Percentiles rank a stretch among this genome's conserved stretches.
phyloP scores from a whole-genome alignment of 2,329 filamentous ascomycete species.

The Venturia carpophila region DNA sequence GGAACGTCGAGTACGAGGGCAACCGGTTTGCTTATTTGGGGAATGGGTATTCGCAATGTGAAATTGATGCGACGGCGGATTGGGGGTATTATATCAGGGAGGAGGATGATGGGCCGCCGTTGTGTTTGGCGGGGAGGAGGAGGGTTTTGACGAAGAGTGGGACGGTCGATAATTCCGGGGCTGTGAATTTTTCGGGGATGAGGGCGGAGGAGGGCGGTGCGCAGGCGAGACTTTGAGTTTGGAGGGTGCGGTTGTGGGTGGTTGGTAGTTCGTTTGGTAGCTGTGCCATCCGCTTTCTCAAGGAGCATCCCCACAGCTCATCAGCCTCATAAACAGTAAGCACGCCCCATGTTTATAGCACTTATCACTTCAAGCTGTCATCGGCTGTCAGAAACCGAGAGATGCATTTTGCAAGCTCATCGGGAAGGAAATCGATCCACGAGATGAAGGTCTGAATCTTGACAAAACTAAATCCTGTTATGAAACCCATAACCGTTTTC shows the following conservation, averaged over 20 bases:
- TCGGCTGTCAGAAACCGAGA: too few species aligned
- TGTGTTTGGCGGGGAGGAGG: slow-evolving; percentile 25
- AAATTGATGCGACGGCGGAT: slow-evolving; percentile 30
- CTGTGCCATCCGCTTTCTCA: background rate
- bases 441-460: too few species aligned
- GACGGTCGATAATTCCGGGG: slow-evolving; percentile 21
- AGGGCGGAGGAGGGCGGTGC: background rate
- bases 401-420: too few species aligned
- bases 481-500: background rate
- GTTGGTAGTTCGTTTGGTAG: background rate
- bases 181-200: slow-evolving; percentile 16
- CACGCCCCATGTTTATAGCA: too few species aligned
- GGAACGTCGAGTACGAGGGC: slow-evolving; percentile 35
- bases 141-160: slow-evolving; percentile 29
- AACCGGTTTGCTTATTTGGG: slow-evolving; percentile 34
- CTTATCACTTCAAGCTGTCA: too few species aligned
- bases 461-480: too few species aligned
- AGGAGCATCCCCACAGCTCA: too few species aligned
- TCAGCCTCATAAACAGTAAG: too few species aligned
- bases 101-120: slow-evolving; percentile 28
- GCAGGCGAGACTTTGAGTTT: slow-evolving; percentile 15
- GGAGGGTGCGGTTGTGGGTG: background rate
- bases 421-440: too few species aligned
- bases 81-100: slow-evolving; percentile 32
- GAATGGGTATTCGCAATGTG: slow-evolving; percentile 31